Percentiles rank a stretch among this genome's conserved stretches.
These are phyloP conservation scores for Eutrema japonicum DNA, from an alignment of 345 rosid genomes.

Conservation along the genomic window DNA sequence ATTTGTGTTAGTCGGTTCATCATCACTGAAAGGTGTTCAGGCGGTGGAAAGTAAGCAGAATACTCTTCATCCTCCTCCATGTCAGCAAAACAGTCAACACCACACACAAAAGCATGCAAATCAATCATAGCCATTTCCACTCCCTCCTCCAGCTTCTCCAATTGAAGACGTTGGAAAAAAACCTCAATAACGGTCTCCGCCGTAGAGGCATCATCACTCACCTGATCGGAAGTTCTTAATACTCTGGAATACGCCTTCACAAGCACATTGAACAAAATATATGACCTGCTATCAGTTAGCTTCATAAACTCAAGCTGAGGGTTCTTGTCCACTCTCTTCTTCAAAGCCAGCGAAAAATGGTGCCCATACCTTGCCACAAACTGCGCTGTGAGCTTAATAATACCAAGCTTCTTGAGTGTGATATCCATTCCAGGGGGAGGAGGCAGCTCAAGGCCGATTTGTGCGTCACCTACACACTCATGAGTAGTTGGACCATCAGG, in stretches of 20 bases:
- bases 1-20: not conserved
- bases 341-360: not conserved
- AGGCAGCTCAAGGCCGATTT: too few relatives aligned
- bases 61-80: not conserved
- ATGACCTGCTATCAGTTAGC: too few relatives aligned
- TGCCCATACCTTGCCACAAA: not conserved
- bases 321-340: not conserved
- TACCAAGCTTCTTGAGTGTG: not conserved
- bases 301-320: not conserved
- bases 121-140: not conserved
- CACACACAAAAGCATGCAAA: not conserved
- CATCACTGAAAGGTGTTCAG: not conserved
- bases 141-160: conserved; percentile 6
- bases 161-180: not conserved
- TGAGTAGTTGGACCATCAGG: too few relatives aligned
- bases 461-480: too few relatives aligned
- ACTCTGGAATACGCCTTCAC: not conserved
- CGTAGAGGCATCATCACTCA: not conserved
- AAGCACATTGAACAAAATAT: too few relatives aligned
- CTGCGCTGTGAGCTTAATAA: not conserved
- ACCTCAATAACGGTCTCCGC: not conserved
- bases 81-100: not conserved
- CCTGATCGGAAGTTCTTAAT: not conserved
- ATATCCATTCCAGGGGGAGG: too few relatives aligned
- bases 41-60: not conserved